phyloP scores from a whole-genome alignment of 2,329 filamentous ascomycete species.

The Ophiostoma quercus region DNA sequence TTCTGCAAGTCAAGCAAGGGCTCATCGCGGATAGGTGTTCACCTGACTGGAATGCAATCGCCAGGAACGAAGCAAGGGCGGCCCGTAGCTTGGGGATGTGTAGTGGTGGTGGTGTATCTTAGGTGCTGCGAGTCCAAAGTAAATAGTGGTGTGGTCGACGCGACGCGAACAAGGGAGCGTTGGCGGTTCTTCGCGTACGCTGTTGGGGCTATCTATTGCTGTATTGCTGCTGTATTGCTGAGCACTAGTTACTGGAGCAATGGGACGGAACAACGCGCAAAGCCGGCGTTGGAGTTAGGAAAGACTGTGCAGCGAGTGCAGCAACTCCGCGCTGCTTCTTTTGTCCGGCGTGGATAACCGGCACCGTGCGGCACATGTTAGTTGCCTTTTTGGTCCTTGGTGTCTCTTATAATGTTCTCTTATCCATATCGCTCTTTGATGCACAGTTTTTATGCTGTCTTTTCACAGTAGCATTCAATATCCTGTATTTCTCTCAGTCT shows the following conservation, averaged over 20 bases:
- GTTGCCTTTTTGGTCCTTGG: neutral
- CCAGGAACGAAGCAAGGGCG: slow-evolving; percentile 12
- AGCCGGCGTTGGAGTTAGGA: neutral
- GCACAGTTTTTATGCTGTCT: slow-evolving; percentile 10
- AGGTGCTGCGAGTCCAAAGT: neutral
- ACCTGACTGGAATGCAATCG: slow-evolving; percentile 2
- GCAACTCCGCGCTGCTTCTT: neutral
- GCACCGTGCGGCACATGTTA: neutral
- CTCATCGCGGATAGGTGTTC: neutral
- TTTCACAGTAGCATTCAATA: neutral
- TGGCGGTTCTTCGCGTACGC: slow-evolving; percentile 5
- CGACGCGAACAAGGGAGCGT: slow-evolving; percentile 14
- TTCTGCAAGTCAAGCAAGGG: slow-evolving; percentile 10
- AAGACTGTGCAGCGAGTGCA: neutral
- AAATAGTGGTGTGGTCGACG: neutral
- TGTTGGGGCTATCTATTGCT: neutral
- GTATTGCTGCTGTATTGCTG: neutral
- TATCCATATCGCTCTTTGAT: neutral
- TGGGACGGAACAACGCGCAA: neutral
- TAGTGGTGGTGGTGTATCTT: neutral
- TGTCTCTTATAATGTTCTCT: neutral
- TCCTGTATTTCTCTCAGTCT: neutral
- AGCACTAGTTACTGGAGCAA: neutral
- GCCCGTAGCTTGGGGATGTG: neutral
- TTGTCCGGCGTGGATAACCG: neutral